Evolutionary conservation across 2,329 filamentous ascomycete species (phyloP).

Genomic region (Fusarium camptoceras): DNA sequence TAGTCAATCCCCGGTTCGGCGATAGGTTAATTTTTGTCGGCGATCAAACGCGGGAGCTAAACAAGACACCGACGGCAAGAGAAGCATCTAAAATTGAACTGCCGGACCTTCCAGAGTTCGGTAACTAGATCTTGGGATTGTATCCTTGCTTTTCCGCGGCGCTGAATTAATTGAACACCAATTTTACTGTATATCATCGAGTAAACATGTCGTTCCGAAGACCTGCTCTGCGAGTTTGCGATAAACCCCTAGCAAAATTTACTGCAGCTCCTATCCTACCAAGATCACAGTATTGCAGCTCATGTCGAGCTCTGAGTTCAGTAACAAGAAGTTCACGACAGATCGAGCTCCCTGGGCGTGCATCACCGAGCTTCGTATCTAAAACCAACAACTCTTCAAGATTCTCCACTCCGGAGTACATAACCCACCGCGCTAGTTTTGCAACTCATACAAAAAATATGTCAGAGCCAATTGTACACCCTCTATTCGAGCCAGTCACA

Average conservation of each 20-base stretch:
- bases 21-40: constrained; percentile 1
- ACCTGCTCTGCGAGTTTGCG: not conserved
- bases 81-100: not conserved
- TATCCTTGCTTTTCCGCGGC: rapidly evolving
- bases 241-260: not conserved
- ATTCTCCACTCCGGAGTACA: not conserved
- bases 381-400: too few species aligned
- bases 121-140: not conserved
- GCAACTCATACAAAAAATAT: not conserved
- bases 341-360: not conserved
- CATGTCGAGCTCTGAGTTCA: not conserved
- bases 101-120: not conserved
- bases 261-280: too few species aligned
- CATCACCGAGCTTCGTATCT: not conserved
- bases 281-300: not conserved
- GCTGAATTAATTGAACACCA: not conserved
- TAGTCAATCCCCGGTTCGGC: constrained; percentile 5
- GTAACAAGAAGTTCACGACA: not conserved
- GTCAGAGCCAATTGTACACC: constrained; percentile 28
- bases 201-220: not conserved
- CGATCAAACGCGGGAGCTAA: constrained; percentile 5
- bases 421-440: not conserved
- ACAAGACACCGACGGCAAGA: constrained; percentile 1
- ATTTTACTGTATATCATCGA: not conserved
- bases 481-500: constrained; percentile 49